These are phyloP conservation scores for Turritis glabra DNA, from an alignment of 345 rosid species.

Conservation along the genomic window DNA sequence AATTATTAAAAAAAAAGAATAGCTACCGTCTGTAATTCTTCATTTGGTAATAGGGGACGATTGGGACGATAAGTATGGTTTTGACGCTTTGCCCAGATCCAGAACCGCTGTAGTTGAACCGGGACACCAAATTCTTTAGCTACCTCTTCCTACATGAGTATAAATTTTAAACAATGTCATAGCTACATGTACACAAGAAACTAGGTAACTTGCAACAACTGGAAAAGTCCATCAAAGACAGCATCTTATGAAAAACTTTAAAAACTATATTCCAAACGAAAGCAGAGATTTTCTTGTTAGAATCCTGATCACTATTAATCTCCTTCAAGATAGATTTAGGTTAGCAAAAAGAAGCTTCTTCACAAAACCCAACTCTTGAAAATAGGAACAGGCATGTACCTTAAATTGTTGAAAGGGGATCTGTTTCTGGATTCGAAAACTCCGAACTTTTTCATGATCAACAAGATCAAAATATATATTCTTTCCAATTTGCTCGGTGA, in stretches of 20 bases:
- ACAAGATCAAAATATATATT: constrained; percentile 96
- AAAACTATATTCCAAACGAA: background rate
- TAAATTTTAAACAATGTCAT: constrained; percentile 18
- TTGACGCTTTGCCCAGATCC: constrained; percentile 99
- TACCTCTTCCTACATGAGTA: constrained; percentile 74
- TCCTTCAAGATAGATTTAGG: background rate
- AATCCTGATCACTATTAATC: background rate
- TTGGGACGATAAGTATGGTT: constrained; percentile 97
- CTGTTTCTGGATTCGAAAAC: constrained; percentile 91
- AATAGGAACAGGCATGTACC: constrained; percentile 46
- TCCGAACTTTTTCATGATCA: constrained; percentile 93
- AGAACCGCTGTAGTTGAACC: constrained; percentile 80
- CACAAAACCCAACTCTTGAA: background rate
- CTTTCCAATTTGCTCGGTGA: constrained; percentile 84
- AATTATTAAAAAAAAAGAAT: background rate
- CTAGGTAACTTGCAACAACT: background rate
- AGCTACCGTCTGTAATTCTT: constrained; percentile 81
- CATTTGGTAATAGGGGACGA: constrained; percentile 77
- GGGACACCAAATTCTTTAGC: constrained; percentile 95
- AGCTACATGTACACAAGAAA: background rate
- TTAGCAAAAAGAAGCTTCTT: background rate
- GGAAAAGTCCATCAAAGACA: background rate
- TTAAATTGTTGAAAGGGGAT: constrained; percentile 69
- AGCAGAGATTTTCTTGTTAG: constrained; percentile 9
- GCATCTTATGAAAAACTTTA: background rate